phyloP scores from a whole-genome alignment of 352 stramenopile genomes.

The Phytophthora foliorum region DNA sequence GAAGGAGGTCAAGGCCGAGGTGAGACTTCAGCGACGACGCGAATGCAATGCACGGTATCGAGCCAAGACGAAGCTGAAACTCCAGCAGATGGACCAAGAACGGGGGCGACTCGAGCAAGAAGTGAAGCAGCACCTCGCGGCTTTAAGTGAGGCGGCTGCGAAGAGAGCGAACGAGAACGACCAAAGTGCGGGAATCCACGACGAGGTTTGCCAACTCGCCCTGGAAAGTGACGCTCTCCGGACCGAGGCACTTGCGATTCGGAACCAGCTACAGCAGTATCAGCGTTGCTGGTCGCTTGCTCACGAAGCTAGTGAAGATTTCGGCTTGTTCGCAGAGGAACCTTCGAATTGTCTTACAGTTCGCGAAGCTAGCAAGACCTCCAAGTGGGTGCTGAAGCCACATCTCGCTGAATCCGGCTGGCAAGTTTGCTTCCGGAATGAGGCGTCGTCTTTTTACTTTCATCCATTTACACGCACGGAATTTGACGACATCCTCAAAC shows the following conservation, averaged over 20 bases:
- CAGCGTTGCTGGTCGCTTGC: background rate
- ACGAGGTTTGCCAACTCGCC: background rate
- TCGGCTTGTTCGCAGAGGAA: background rate
- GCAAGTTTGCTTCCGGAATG: background rate
- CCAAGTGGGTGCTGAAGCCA: background rate
- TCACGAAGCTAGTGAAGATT: background rate
- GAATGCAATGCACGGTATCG: background rate
- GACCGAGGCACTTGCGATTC: background rate
- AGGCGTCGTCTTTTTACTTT: background rate
- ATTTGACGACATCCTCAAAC: background rate
- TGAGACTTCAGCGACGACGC: background rate
- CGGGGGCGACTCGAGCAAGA: background rate
- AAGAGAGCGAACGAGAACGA: too few species aligned
- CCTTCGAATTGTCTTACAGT: background rate
- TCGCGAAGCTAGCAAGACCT: background rate
- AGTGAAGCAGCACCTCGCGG: background rate
- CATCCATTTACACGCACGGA: background rate
- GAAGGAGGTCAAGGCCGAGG: background rate
- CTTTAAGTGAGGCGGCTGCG: background rate
- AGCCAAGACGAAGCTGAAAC: background rate
- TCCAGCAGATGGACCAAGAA: background rate
- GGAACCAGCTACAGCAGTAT: background rate
- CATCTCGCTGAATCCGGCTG: background rate
- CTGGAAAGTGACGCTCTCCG: background rate
- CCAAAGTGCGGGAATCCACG: background rate